Evolutionary conservation across 805 yeast genomes (phyloP).

Genomic region (Teunomyces lycoperdinae): DNA sequence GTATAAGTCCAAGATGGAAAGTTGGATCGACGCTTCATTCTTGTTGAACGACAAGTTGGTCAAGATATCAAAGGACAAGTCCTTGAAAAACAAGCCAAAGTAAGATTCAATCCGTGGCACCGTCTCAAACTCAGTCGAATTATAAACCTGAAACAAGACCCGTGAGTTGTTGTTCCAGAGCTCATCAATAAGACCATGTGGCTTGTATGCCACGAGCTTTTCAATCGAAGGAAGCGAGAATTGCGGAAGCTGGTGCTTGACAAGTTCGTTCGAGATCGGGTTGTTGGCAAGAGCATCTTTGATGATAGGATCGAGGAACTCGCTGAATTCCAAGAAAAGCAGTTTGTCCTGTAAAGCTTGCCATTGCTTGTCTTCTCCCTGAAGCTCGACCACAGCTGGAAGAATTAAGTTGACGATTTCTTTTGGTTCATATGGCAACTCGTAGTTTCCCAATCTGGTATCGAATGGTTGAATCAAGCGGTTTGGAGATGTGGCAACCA

Average conservation of each 20-base stretch:
- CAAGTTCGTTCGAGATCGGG: slow-evolving; percentile 36
- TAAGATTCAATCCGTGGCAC: slow-evolving; percentile 39
- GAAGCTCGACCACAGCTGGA: slow-evolving; percentile 44
- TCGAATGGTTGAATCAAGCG: slow-evolving; percentile 37
- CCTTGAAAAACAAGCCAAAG: slow-evolving; percentile 60
- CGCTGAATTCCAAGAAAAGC: slow-evolving; percentile 33
- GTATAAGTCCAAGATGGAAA: slow-evolving; percentile 68
- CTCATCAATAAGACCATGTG: slow-evolving; percentile 46
- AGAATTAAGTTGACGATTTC: slow-evolving; percentile 48
- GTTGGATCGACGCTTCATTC: slow-evolving; percentile 79
- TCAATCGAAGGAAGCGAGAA: slow-evolving; percentile 30
- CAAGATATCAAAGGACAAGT: slow-evolving; percentile 69
- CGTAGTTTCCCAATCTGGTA: slow-evolving; percentile 27
- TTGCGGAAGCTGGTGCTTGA: slow-evolving; percentile 41
- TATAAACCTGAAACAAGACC: slow-evolving; percentile 58
- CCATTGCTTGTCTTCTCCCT: slow-evolving; percentile 41
- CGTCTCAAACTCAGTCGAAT: slow-evolving; percentile 60
- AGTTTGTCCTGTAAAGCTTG: slow-evolving; percentile 24
- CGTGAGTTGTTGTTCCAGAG: slow-evolving; percentile 65
- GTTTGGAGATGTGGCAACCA: slow-evolving; percentile 18
- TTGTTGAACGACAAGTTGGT: slow-evolving; percentile 86
- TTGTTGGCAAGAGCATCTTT: slow-evolving; percentile 32
- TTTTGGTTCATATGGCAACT: slow-evolving; percentile 50
- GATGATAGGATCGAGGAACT: slow-evolving; percentile 31
- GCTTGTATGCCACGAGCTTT: slow-evolving; percentile 17